Percentiles rank a stretch among this genome's conserved stretches.
These are phyloP conservation scores for Ophiocordyceps camponoti-saundersi DNA, from an alignment of 2,329 filamentous ascomycete genomes.

Conservation along the genomic window DNA sequence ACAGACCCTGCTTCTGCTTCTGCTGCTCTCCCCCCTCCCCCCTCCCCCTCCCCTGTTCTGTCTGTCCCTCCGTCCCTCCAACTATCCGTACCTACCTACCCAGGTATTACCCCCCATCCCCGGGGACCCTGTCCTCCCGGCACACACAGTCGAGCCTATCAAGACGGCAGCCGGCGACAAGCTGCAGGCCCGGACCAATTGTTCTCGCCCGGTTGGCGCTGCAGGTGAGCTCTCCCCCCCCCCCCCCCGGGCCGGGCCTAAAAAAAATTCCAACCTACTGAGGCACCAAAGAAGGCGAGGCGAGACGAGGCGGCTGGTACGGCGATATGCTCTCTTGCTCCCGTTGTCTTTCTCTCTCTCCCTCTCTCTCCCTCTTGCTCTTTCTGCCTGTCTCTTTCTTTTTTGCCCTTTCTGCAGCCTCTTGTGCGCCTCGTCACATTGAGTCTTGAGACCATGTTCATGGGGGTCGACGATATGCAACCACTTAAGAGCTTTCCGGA, in stretches of 20 bases:
- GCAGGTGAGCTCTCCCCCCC: not conserved
- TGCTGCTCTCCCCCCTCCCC: no score
- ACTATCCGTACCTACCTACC: no score
- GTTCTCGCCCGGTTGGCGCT: conserved; percentile 4
- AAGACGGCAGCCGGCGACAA: conserved; percentile 1
- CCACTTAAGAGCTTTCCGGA: conserved; percentile 1
- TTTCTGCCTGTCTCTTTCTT: no score
- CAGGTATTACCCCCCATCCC: no score
- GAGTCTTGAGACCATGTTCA: not conserved
- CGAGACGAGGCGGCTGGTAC: not conserved
- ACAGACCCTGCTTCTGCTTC: not conserved
- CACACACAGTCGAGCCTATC: conserved; percentile 3
- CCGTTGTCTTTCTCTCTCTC: not conserved
- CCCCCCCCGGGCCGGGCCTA: no score
- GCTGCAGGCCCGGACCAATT: conserved; percentile 6
- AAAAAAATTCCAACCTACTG: not conserved
- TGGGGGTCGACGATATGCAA: not conserved
- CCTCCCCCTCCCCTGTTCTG: not conserved
- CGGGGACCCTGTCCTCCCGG: no score
- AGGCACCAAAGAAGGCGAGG: not conserved
- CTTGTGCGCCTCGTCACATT: conserved; percentile 1
- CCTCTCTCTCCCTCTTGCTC: not conserved
- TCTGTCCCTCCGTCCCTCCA: not conserved
- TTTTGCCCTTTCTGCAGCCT: not conserved
- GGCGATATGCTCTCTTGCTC: not conserved